Base-by-base conservation (phyloP, 202 grass and related monocot genomes). In the Musa balbisiana region DNA sequence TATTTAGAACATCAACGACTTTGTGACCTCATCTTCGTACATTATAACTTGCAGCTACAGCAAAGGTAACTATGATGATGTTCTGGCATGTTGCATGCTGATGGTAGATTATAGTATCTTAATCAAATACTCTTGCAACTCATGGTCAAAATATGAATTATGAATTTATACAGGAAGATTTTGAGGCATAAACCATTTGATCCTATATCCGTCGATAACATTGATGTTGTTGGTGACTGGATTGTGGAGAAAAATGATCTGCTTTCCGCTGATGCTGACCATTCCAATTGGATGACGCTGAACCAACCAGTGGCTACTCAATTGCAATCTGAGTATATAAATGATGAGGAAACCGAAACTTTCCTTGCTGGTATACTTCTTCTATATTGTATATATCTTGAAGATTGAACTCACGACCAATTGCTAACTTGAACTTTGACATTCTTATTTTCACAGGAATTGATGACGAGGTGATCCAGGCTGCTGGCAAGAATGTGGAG, bases 181-280 rank as follows among this genome's bases (percentile, higher is more conserved):
- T 55, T 52, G 70, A 93, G 74, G 76, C 52, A 10, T 11, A 87
- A 87, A 82, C 76, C 75, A 65, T 91, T 91, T 81, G 90, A 93
- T 87, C 93, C 93, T 68, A 51, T 97, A 72, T 87, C 90, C 11
- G 54, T 91, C 26, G 84, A 87, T 73, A 83, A 89, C 78, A 86
- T 87, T 49, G 88, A 89, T 77, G 87, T 82, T 72, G 84, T 97
- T 80, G 86, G 88, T 68, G 86, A 97, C 72, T 97, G 94, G 94
- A 65, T 88, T 79, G 16, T 91, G 76, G 90, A 93, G 83, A 89
- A 80, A 89, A 77, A 81, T 78, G 68, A 55, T 67, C 22, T 83
- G 25, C 78, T 84, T 11, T 91, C 84, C 16, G 79, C 73, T 17
- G 73, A 26, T 16, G 49, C 62, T 0, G 90, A 93, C 55, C 79